Base-by-base conservation (phyloP, 2,329 filamentous ascomycete species). In the Dactylellina cionopaga region DNA sequence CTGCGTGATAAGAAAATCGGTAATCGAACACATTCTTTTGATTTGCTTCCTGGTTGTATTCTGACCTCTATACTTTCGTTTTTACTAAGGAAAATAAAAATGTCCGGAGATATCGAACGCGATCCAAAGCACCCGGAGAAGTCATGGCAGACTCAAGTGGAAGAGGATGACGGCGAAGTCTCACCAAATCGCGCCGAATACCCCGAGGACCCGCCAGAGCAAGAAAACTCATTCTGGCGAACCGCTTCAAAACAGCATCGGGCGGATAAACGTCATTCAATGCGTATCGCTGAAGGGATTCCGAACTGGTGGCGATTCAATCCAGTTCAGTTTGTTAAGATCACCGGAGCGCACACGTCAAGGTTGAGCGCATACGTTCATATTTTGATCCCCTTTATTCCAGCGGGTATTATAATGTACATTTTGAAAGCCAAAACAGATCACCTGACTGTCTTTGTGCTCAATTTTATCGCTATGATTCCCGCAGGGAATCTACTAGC, bases 381-480 rank as follows among this genome's bases (percentile, higher is more conserved):
- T 31, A 35, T 66, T 25, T 49, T 73, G 19, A 15, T 66, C 13
- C 68, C 68, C 9, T 54, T 60, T 15, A 73, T 73, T 29, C 68
- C 68, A 13, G 55, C 39, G 2, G 68, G 59, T 15, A 60, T 73
- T n/a, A 52, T 56, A 15, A 44, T 73, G 37, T 66, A 55, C 52
- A 65, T 60, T 54, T 44, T 51, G 5, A 54, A 49, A n/a, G 35
- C 51, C 2, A 17, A 41, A 29, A 66, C 15, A n/a, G 52, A 31
- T 10, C 68, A 52, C 5, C 24, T 73, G 0, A 33, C 62, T 11
- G 51, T 60, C 5, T 73, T 73, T 33, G 33, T 66, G 15, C 60
- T 73, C 31, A 73, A 73, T 43, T 73, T 65, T 25, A 62, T 73
- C 17, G 68, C 59, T 47, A 73, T 73, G 51, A 55, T 73, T 46